Conservation (phyloP, 2,329 filamentous ascomycete genomes). For the Macrophomina phaseolina region DNA sequence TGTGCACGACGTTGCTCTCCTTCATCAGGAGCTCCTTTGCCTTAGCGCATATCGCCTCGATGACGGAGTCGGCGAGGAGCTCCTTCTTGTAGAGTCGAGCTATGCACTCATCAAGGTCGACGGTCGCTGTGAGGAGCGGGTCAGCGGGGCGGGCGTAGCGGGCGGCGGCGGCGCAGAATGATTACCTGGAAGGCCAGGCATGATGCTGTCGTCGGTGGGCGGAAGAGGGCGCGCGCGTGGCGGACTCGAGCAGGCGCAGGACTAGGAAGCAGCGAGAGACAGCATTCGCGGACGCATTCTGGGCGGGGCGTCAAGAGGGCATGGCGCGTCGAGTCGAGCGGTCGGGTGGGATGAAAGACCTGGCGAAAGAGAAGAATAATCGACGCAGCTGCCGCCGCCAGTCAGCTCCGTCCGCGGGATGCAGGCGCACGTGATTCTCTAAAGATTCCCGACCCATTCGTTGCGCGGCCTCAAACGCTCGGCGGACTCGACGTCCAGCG, state of each 20-base stretch:
- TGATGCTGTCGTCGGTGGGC: conserved; percentile 43
- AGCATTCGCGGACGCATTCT: conserved; percentile 25
- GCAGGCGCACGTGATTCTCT: conserved; percentile 9
- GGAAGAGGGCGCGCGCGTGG: conserved; percentile 33
- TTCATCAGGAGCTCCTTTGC: conserved; percentile 99
- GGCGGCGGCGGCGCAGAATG: background rate
- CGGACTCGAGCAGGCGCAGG: conserved; percentile 38
- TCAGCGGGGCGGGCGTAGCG: background rate
- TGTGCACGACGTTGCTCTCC: conserved; percentile 99
- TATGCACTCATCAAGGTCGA: conserved; percentile 99
- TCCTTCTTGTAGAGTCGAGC: conserved; percentile 96
- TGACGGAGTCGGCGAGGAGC: conserved; percentile 93
- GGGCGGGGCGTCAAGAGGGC: conserved; percentile 20
- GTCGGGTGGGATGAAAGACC: background rate
- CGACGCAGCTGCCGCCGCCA: background rate
- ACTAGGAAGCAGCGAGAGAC: conserved; percentile 32
- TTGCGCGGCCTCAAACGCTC: conserved; percentile 21
- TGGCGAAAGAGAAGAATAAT: background rate
- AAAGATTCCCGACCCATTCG: conserved; percentile 3
- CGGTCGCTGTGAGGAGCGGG: conserved; percentile 68
- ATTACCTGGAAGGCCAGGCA: conserved; percentile 59
- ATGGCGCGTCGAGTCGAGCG: conserved; percentile 12
- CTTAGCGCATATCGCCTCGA: conserved; percentile 99
- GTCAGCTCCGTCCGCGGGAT: background rate
- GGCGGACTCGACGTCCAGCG: background rate